phyloP scores from a whole-genome alignment of 1,284 basidiomycete species.

The Cutaneotrichosporon daszewskae region DNA sequence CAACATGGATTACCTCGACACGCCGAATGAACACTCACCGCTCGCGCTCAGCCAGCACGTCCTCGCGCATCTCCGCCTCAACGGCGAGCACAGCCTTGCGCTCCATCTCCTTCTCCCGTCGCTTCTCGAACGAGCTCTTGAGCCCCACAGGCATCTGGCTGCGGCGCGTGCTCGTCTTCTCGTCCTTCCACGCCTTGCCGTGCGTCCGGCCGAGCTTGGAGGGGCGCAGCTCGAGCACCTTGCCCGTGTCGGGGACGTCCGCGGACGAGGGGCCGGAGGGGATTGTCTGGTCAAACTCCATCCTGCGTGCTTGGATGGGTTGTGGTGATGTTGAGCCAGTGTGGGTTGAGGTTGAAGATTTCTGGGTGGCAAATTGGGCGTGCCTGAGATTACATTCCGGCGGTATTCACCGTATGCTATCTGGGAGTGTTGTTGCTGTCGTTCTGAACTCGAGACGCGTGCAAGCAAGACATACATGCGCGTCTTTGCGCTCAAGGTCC shows the following conservation, averaged over 20 bases:
- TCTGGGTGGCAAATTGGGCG: constrained; percentile 1
- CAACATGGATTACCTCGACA: background rate
- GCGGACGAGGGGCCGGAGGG: constrained; percentile 2
- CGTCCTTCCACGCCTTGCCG: constrained; percentile 45
- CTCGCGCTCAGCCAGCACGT: constrained; percentile 39
- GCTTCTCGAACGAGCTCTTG: constrained; percentile 39
- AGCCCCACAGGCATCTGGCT: constrained; percentile 34
- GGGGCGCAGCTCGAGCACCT: constrained; percentile 13
- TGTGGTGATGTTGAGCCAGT: background rate
- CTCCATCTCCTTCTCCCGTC: constrained; percentile 39
- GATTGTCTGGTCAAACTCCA: no score
- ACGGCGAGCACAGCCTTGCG: constrained; percentile 38
- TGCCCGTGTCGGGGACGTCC: background rate
- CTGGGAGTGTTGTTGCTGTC: no score
- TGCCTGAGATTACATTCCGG: no score
- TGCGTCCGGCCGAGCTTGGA: constrained; percentile 36
- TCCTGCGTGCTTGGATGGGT: background rate
- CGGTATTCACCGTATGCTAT: no score
- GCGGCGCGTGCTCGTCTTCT: constrained; percentile 37
- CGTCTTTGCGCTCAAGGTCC: constrained; percentile 15
- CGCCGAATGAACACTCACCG: constrained; percentile 40
- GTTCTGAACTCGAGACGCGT: no score
- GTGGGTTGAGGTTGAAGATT: no score
- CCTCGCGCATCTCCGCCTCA: constrained; percentile 46
- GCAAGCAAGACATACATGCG: no score